Base-by-base conservation (phyloP, 208 protist genomes). In the Crithidia brevicula region DNA sequence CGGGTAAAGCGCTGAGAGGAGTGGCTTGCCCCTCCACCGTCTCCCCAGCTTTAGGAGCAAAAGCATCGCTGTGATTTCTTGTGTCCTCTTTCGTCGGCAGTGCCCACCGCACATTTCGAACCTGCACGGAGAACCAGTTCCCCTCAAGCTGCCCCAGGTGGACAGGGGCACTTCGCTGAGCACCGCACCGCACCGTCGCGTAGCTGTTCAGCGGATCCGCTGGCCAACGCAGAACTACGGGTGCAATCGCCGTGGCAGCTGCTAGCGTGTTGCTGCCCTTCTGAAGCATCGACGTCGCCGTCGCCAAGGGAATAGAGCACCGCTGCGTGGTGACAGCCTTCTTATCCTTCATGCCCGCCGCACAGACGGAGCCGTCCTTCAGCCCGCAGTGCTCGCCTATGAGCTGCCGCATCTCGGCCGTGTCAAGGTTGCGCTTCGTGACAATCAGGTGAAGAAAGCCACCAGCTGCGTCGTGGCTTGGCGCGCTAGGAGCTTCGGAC, bases 311-410 rank as follows among this genome's bases (percentile, higher is more conserved):
- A 23, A 90, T 77, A 22, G 92, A 94, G 54, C 88, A 74, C 23
- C 81, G 78, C 74, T 98, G 97, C 45, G 77, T 82, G 10, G 97
- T 98, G 59, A 97, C 60, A 18, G 79, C 95, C 45, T 79, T 76
- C 68, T 95, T 94, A 68, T 98, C 97, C 67, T 98, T 98, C 66
- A 97, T 90, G 47, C 97, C 97, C 0, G 97, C 96, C 3, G 86
- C 83, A 40, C 81, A 83, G 10, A 98, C 83, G n/a, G 54, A 9
- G 1, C 74, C 71, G 7, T 71, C 68, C 22, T 57, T 49, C 10
- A 94, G 66, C 7, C 53, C 18, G 34, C 92, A 86, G 61, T 79
- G 57, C 38, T 81, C 63, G 15, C 81, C 79, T 2, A 98, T 36
- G 3, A 89, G 57, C 15, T 70, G 59, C 22, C 91, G 62, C 74